Base-by-base conservation (phyloP, 768 basidiomycete species). In the Lactifluus subvellereus region DNA sequence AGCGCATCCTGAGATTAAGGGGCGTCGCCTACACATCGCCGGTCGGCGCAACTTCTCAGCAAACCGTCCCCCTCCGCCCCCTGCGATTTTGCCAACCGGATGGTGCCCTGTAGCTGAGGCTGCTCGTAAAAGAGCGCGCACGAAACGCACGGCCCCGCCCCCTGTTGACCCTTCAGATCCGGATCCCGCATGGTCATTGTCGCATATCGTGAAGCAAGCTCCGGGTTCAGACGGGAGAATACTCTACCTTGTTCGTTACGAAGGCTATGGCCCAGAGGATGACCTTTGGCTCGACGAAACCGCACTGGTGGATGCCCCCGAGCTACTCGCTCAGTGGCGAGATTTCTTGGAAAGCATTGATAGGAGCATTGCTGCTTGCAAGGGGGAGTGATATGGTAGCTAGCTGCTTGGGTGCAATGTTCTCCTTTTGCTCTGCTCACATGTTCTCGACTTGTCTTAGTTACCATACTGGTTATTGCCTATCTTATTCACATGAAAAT, bases 1-100 rank as follows among this genome's bases (percentile, higher is more conserved):
- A n/a, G 76, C 73, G 20, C 80, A 84, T 70, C 82, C 83, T 3
- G 45, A 72, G 11, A 69, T 84, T 60, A 77, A 75, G 49, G 67
- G 71, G 22, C 60, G 58, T 27, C 76, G 81, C 49, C 74, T 67
- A 18, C 68, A 79, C 59, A 68, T 82, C 37, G 73, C 61, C n/a
- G 59, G 53, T 33, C 58, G 48, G 18, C 43, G 42, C 57, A 55
- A 38, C 16, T 72, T 69, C 60, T 59, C 56, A 16, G 62, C 69
- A 8, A 59, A 62, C 20, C 62, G 62, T 11, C 60, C 38, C 40
- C 68, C 70, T n/a, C 64, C 72, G 53, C 71, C 73, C 18, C 64
- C 67, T 22, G 67, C 61, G 40, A 60, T 73, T 50, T 72, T 74
- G 35, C 47, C 57, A 16, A 70, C 69, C 30, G 73, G 73, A 68